Conservation (phyloP, 345 rosid species). For the Rhizophora apiculata region DNA sequence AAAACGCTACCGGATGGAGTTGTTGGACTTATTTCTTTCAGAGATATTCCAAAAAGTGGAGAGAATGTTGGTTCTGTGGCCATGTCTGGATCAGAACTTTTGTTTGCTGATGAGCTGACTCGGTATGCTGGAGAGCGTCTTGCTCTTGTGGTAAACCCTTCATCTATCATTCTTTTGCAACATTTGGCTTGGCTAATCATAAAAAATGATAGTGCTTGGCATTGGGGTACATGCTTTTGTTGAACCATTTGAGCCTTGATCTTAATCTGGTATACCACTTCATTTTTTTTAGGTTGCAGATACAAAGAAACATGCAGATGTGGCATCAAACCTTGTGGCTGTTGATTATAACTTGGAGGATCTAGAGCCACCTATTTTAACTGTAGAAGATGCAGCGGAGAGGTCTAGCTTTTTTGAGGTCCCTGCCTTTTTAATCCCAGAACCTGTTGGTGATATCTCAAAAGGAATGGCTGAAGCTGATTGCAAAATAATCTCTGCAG, state of each 20-base stretch:
- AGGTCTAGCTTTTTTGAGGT: constrained; percentile 70
- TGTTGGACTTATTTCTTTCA: constrained; percentile 46
- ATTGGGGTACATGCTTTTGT: background rate
- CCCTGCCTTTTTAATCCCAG: constrained; percentile 47
- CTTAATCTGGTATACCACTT: constrained; percentile 9
- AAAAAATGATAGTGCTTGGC: background rate
- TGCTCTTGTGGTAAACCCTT: constrained; percentile 71
- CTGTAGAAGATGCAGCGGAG: constrained; percentile 72
- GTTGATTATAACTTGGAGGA: constrained; percentile 57
- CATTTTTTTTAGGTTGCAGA: constrained; percentile 64
- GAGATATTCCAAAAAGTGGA: constrained; percentile 68
- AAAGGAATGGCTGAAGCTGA: constrained; percentile 88
- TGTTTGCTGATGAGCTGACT: constrained; percentile 69
- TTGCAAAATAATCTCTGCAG: constrained; percentile 53
- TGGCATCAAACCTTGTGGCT: constrained; percentile 56
- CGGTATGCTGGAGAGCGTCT: constrained; percentile 59
- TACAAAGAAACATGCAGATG: constrained; percentile 75
- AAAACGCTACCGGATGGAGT: constrained; percentile 40
- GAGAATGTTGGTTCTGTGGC: constrained; percentile 54
- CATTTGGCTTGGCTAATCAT: background rate
- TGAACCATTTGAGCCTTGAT: background rate
- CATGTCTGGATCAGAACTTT: constrained; percentile 42
- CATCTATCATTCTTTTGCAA: background rate
- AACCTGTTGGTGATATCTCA: constrained; percentile 56
- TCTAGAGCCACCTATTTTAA: constrained; percentile 57